Evolutionary conservation across 495 filamentous ascomycete genomes (phyloP), one percentile per base, ranked within the genome.

Genomic region (Amorphotheca resinae): DNA sequence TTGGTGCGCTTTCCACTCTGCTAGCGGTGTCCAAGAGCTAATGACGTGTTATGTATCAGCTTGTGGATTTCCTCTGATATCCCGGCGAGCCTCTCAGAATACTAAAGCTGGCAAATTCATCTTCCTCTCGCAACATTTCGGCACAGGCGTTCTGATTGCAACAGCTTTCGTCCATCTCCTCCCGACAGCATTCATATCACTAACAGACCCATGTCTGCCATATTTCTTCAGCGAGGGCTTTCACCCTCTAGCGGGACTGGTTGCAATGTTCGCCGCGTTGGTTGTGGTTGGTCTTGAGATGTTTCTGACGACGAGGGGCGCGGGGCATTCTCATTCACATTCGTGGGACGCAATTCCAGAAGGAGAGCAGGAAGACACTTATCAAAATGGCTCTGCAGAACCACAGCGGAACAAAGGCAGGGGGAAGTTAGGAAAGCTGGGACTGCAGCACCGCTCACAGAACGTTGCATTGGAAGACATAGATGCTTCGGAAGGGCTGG

Each of bases 91-190:
- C 37, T 61, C 70, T 26, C 51, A 49, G 40, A 54, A 61, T 46
- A 60, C 67, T 48, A 32, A 53, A 44, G 62, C 69, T 49, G 57
- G 54, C 39, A 66, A 53, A 44, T 70, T 77, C 48, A 63, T 88
- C 48, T 87, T 87, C 61, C 59, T 82, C 34, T 84, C 80, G 22
- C 80, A 83, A 39, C 82, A 89, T 61, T 88, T 93, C 50, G 85
- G 85, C 28, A 91, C 85, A 4, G 85, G 85, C 17, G 85, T 93
- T 7, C 63, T 93, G 22, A 82, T 91, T 47, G 84, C 85, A 15
- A 88, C 85, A n/a, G 84, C 85, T 33, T 93, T 93, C 55, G 85
- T 91, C 20, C 85, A 91, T 59, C 65, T 79, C 7, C 79, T 93
- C 3, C 85, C 85, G 9, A 89, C 83, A 2, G 85, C 85, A 23